Evolutionary conservation across 495 filamentous ascomycete genomes (phyloP), one percentile per base, ranked within the genome.

Genomic region (Astrothelium subdiscretum): DNA sequence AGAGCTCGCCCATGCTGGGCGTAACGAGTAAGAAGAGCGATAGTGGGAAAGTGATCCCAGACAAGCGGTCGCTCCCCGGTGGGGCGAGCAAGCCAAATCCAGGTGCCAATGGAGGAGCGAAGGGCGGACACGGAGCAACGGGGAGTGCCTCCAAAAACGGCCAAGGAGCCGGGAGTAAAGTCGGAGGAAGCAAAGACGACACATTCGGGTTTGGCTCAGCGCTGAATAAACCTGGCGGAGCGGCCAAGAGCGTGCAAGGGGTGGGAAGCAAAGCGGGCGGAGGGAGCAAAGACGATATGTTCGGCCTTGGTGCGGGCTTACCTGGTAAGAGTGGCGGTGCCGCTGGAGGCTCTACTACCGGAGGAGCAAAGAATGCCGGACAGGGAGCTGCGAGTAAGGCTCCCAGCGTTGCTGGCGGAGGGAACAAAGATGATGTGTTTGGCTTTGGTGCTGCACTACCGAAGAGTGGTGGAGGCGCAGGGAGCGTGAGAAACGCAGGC

Each of bases 1-100:
- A 54, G 48, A 29, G 48, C 48, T 12, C 48, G 12, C n/a, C 43
- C 2, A 22, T 22, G 43, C 22, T 20, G 6, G 48, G 48, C 48
- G 48, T 54, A 24, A 54, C 48, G 22, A 54, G 48, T 54, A 8
- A 5, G 20, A 12, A 20, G 8, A 54, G 29, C 24, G 48, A 12
- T 6, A 54, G 48, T 2, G 48, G 48, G 12, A 54, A 54, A 24
- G 48, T 54, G 48, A 54, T 54, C 48, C 20, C 38, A 20, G 51
- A 48, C 5, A 66, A 63, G 38, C 62, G 61, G 24, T 40, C 59
- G 20, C 13, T 8, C 2, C 32, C 40, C 26, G 59, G 59, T 27
- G 61, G 35, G 31, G 32, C 26, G 48, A 27, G 26, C 2, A 38
- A 32, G 44, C 26, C 54, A 24, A 59, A 20, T 32, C 26, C 60